Evolutionary conservation across 331 rosid species (phyloP).

Genomic region (Telfairia occidentalis): DNA sequence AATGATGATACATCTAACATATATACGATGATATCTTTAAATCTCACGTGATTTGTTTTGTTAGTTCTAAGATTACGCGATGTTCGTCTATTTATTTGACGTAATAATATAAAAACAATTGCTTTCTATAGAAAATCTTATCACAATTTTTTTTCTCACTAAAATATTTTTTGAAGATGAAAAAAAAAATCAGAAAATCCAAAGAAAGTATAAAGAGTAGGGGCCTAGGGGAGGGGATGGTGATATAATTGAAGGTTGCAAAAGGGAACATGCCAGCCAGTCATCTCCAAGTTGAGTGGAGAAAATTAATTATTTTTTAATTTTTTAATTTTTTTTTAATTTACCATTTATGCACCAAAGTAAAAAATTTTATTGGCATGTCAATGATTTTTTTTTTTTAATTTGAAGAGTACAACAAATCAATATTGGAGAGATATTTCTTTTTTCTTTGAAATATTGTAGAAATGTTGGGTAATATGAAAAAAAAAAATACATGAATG

Average conservation of each 20-base stretch:
- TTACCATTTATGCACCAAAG: neutral
- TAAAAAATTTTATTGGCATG: no score
- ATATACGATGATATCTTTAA: no score
- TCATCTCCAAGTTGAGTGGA: neutral
- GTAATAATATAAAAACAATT: neutral
- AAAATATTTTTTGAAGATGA: neutral
- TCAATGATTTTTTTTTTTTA: neutral
- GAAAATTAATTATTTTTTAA: neutral
- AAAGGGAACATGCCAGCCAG: neutral
- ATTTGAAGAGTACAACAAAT: neutral
- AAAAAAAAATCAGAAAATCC: neutral
- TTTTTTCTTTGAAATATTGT: no score
- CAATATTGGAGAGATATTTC: no score
- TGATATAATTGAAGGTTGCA: conserved; percentile 2
- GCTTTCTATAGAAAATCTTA: neutral
- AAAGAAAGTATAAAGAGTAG: conserved; percentile 2
- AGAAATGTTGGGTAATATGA: no score
- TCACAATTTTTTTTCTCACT: neutral
- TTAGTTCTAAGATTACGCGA: no score
- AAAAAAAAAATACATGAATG: no score
- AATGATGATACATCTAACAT: neutral
- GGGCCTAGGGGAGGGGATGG: neutral
- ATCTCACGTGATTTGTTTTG: neutral
- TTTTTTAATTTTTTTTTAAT: no score
- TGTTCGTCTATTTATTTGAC: no score